Base-by-base conservation (phyloP, 768 basidiomycete genomes). In the Suillus discolor region DNA sequence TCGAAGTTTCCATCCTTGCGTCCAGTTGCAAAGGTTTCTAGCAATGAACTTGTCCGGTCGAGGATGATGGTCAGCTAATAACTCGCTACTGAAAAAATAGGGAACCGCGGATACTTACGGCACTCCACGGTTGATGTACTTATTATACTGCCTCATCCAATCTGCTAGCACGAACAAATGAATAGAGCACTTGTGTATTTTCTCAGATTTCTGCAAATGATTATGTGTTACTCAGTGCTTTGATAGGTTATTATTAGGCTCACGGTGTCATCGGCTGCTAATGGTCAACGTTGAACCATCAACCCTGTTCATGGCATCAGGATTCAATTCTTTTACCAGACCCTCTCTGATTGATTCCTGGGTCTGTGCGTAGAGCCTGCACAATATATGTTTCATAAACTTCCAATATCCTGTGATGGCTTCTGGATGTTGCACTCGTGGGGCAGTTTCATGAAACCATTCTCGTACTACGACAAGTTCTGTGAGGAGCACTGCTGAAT, bases 81-180 rank as follows among this genome's bases (percentile, higher is more conserved):
- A 28, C 25, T 28, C 25, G 25, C 25, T 28, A 28, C 25, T 28
- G 25, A 28, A 28, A 28, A 28, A 28, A 28, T 28, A 28, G 2
- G 25, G 25, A 28, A 28, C 25, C 25, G 25, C 25, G 2, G 25
- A 28, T 28, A 28, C 25, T 28, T 28, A 2, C 25, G 2, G 25
- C 25, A 28, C 95, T 84, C 97, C 96, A 98, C 0, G 94, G 91
- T 68, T 96, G 93, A 67, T 94, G 89, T 0, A 91, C 90, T 70
- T 87, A 77, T 41, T 93, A 89, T 4, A 96, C 81, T 0, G 95
- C 96, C 15, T 93, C 90, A 16, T 92, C 92, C 36, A 97, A 75
- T 66, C 89, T 80, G 20, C 96, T 96, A 5, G 91, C 89, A 47
- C 96, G 88, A 3, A 98, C 82, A 67, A 90, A 90, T 34, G 88